Evolutionary conservation across 169 alveolate genomes (phyloP).

Genomic region (Babesia bovis): DNA sequence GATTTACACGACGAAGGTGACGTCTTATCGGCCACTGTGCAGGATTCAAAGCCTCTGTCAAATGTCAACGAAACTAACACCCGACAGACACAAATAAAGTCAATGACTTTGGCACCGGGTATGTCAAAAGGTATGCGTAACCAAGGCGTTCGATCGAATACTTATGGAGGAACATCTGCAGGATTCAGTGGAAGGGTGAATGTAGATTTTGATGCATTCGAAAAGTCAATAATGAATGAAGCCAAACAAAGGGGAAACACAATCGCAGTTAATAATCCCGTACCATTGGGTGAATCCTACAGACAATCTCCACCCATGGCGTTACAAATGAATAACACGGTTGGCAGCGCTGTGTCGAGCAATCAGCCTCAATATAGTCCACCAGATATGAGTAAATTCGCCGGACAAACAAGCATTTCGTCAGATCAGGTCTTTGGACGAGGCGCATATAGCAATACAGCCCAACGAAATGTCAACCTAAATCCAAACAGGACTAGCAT

Average conservation of each 20-base stretch:
- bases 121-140: not conserved
- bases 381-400: constrained; percentile 66
- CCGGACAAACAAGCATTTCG: constrained; percentile 70
- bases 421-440: constrained; percentile 75
- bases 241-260: constrained; percentile 3
- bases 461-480: constrained; percentile 22
- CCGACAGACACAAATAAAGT: not conserved
- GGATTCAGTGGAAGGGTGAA: constrained; percentile 24
- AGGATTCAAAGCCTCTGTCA: not conserved
- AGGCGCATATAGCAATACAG: constrained; percentile 40
- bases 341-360: not conserved
- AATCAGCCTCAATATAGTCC: not conserved
- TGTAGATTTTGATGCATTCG: constrained; percentile 38
- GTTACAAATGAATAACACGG: not conserved
- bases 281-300: not conserved
- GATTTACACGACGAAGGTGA: not conserved
- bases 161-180: not conserved
- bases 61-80: not conserved
- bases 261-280: not conserved
- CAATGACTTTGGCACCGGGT: constrained; percentile 18
- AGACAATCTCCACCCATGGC: constrained; percentile 10
- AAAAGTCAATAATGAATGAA: constrained; percentile 16
- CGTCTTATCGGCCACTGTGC: not conserved
- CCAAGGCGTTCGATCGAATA: not conserved
- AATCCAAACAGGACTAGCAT: constrained; percentile 62